These are phyloP conservation scores for Fusarium brevicatenulatum DNA, from an alignment of 2,329 filamentous ascomycete species.

Conservation along the genomic window DNA sequence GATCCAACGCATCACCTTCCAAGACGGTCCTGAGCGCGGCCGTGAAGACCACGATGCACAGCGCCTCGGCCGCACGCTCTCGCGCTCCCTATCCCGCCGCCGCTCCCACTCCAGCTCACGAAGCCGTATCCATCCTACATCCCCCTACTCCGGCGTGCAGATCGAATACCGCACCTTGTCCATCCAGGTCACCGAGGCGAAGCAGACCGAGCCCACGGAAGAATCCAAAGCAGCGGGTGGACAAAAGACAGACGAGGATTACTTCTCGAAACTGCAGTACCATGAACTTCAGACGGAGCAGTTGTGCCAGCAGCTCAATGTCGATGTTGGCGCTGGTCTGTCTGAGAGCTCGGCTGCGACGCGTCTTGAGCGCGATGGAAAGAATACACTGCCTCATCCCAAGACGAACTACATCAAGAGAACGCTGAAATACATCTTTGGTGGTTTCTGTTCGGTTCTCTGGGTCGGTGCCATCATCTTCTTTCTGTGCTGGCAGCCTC, in stretches of 20 bases:
- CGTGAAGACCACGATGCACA: conserved; percentile 9
- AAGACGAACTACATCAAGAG: conserved; percentile 57
- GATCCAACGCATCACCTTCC: conserved; percentile 35
- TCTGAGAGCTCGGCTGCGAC: conserved; percentile 47
- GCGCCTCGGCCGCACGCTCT: conserved; percentile 18
- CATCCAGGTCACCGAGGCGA: conserved; percentile 53
- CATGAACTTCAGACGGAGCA: conserved; percentile 50
- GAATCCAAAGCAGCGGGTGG: conserved; percentile 38
- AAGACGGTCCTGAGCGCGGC: conserved; percentile 14
- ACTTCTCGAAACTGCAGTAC: conserved; percentile 54
- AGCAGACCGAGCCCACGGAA: conserved; percentile 38
- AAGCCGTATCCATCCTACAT: conserved; percentile 44
- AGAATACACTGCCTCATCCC: conserved; percentile 53
- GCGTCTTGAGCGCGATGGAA: conserved; percentile 53
- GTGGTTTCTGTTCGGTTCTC: conserved; percentile 59
- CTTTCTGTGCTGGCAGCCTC: conserved; percentile 60
- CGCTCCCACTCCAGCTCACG: conserved; percentile 38
- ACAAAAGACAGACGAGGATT: conserved; percentile 53
- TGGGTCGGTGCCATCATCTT: conserved; percentile 60
- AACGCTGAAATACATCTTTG: conserved; percentile 56
- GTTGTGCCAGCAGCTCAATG: conserved; percentile 54
- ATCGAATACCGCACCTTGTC: conserved; percentile 56
- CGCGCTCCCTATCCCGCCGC: conserved; percentile 28
- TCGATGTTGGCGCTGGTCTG: conserved; percentile 49
- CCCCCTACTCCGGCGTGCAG: conserved; percentile 50